Evolutionary conservation across 2,329 filamentous ascomycete genomes (phyloP), one percentile per base, ranked within the genome.

Genomic region (Neofusicoccum kwambonambiense): DNA sequence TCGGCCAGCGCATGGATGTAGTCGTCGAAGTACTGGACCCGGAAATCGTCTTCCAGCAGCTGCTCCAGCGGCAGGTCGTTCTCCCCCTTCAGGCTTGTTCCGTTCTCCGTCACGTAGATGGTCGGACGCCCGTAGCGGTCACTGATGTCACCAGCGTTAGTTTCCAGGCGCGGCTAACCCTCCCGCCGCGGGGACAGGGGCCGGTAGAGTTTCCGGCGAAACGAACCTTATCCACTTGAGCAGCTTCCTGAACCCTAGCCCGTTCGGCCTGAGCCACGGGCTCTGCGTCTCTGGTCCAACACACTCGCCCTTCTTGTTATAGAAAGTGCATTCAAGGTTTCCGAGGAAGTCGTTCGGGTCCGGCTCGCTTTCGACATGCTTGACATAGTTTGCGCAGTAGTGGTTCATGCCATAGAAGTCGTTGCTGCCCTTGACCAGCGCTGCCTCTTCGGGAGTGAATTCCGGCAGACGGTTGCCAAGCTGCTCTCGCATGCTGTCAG

Each of bases 331-430:
- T 71, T 95, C 90, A 41, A 96, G 80, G 76, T 96, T 90, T 62
- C 92, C 92, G 12, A 87, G 80, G 77, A 87, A 87, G 79, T 96
- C 92, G 58, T 90, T 83, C 3, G 81, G 80, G 1, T 85, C 82
- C 0, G 90, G 79, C 54, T 83, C 79, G 6, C 83, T 84, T 7
- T 85, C 83, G 73, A 87, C 86, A 79, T 93, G 89, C 76, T 88
- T 89, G 80, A 96, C 88, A 80, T 91, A 96, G 83, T 95, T 91
- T 73, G 91, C 90, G 58, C 91, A 93, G 82, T 96, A 96, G 83
- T 93, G 90, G 82, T 96, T 96, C 91, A 94, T 94, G 76, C 91
- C 92, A 78, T 96, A 96, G 79, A 96, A 96, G 81, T 96, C 92
- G 77, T 95, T 95, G 74, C 89, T 92, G n/a, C 90, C 91, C 72